phyloP scores from a whole-genome alignment of 2,329 filamentous ascomycete species.

The Tolypocladium pustulatum region DNA sequence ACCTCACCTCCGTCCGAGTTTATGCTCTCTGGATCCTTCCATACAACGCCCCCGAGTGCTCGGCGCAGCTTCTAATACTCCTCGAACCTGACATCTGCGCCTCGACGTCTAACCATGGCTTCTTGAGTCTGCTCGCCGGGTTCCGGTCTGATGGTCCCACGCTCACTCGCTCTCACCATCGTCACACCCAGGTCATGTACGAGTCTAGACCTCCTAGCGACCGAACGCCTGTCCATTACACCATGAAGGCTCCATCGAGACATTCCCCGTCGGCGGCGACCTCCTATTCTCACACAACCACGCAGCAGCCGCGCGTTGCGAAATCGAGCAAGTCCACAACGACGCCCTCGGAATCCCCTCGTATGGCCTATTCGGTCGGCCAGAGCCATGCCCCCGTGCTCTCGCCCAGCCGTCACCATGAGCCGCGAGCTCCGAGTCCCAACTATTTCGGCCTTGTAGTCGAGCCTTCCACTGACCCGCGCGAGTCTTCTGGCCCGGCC shows the following conservation, averaged over 20 bases:
- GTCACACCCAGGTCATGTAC: constrained; percentile 14
- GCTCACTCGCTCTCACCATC: not conserved
- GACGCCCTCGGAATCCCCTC: constrained; percentile 43
- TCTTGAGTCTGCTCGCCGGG: not conserved
- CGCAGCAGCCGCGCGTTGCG: constrained; percentile 29
- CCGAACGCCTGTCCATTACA: constrained; percentile 27
- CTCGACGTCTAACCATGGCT: not conserved
- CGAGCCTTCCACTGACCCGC: constrained; percentile 48
- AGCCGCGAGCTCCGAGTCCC: constrained; percentile 51
- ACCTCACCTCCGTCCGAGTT: not conserved
- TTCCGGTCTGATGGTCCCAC: not conserved
- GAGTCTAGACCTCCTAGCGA: constrained; percentile 22
- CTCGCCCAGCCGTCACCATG: constrained; percentile 27
- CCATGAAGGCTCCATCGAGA: constrained; percentile 34
- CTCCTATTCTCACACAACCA: constrained; percentile 24
- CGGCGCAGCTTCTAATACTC: not conserved
- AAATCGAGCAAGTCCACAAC: constrained; percentile 32
- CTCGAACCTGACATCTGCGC: not conserved
- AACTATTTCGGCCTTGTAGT: constrained; percentile 79
- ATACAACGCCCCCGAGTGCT: not conserved
- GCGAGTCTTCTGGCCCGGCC: constrained; percentile 52
- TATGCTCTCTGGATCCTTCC: not conserved
- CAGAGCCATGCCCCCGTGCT: constrained; percentile 42
- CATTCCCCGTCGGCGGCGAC: constrained; percentile 22
- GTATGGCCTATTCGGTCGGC: constrained; percentile 41